A percentile compares a stretch with the other conserved stretches of the same genome.
phyloP scores from a whole-genome alignment of 805 yeast species.

The Candida germanica region DNA sequence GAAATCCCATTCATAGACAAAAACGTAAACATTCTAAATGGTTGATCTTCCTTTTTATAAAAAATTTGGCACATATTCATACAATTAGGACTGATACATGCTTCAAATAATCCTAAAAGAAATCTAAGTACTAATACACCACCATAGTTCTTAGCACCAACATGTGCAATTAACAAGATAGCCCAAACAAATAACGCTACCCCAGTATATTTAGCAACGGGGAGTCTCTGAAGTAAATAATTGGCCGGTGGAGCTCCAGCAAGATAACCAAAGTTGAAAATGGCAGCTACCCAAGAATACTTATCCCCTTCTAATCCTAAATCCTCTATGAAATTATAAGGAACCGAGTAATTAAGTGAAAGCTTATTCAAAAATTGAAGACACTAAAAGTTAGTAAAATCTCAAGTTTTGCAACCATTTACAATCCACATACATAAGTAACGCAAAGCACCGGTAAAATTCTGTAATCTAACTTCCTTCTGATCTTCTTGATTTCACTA shows the following conservation, averaged over 20 bases:
- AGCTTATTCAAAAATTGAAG: slow-evolving; percentile 25
- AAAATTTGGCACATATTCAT: slow-evolving; percentile 32
- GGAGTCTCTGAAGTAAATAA: slow-evolving; percentile 18
- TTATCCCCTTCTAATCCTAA: slow-evolving; percentile 19
- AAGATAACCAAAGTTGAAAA: slow-evolving; percentile 22
- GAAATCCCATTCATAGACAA: slow-evolving; percentile 27
- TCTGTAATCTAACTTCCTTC: slow-evolving; percentile 32
- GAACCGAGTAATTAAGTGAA: slow-evolving; percentile 22
- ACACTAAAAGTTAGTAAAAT: no score
- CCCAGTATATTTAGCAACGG: slow-evolving; percentile 19
- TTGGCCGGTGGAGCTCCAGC: slow-evolving; percentile 21
- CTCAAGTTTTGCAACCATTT: no score
- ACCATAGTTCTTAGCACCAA: slow-evolving; percentile 32
- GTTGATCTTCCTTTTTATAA: slow-evolving; percentile 32
- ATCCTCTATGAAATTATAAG: slow-evolving; percentile 21
- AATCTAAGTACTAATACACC: slow-evolving; percentile 32
- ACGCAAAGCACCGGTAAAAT: slow-evolving; percentile 27
- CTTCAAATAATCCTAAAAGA: slow-evolving; percentile 45
- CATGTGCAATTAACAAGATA: slow-evolving; percentile 19
- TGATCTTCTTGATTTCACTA: slow-evolving; percentile 18
- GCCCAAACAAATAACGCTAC: slow-evolving; percentile 20
- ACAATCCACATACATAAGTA: no score
- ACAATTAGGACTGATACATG: slow-evolving; percentile 32
- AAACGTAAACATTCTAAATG: slow-evolving; percentile 25
- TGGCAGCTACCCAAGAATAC: slow-evolving; percentile 28